Percentiles rank a stretch among this genome's conserved stretches.
Conservation (phyloP, 164 flowering plant species). For the Stephania japonica region DNA sequence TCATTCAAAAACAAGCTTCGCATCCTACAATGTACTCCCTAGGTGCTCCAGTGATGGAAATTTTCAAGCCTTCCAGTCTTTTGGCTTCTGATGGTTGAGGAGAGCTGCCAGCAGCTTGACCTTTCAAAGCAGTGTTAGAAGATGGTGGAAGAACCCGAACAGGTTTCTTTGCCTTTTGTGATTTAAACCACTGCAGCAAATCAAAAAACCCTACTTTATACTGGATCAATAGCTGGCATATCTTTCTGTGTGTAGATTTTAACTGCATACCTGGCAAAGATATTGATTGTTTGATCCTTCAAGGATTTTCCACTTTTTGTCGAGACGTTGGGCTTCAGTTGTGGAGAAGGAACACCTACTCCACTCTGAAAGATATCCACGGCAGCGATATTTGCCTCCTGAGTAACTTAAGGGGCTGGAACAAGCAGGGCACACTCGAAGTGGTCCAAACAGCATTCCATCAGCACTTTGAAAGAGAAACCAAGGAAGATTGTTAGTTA, state of each 20-base stretch:
- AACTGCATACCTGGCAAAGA: conserved; percentile 56
- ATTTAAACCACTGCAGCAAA: conserved; percentile 74
- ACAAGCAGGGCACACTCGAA: conserved; percentile 67
- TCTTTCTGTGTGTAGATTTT: not conserved
- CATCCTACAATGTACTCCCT: conserved; percentile 46
- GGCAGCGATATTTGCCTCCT: conserved; percentile 67
- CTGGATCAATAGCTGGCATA: not conserved
- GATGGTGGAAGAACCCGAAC: conserved; percentile 58
- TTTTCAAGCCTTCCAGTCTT: conserved; percentile 57
- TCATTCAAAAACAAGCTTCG: not conserved
- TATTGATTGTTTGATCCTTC: conserved; percentile 55
- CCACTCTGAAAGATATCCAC: conserved; percentile 88
- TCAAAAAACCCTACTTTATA: conserved; percentile 4
- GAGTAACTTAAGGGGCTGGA: conserved; percentile 63
- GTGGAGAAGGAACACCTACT: conserved; percentile 84
- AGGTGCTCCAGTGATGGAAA: conserved; percentile 47
- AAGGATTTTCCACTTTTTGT: conserved; percentile 87
- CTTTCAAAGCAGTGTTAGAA: conserved; percentile 29
- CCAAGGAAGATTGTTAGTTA: not conserved
- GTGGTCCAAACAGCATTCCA: conserved; percentile 95
- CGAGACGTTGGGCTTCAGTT: conserved; percentile 54
- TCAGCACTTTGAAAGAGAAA: conserved; percentile 57
- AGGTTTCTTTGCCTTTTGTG: conserved; percentile 70
- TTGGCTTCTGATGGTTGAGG: conserved; percentile 38
- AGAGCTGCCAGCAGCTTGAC: conserved; percentile 24